Conservation (phyloP, 2,329 filamentous ascomycete genomes). For the Helotiales sp. region DNA sequence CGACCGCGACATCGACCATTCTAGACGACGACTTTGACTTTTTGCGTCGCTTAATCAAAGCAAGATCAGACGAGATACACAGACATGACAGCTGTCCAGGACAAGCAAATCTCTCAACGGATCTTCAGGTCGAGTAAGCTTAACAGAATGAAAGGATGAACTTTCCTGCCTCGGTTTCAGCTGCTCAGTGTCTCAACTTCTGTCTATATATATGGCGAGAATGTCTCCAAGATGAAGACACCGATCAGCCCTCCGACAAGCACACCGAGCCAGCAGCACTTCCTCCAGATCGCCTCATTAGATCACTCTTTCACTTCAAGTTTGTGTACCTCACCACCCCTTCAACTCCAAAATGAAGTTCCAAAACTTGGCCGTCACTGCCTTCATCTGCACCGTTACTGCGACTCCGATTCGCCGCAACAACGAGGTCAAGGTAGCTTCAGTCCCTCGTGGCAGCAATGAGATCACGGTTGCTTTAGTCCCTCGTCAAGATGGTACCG, state of each 20-base stretch:
- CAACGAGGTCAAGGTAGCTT: not conserved
- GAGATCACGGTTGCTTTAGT: too few relatives aligned
- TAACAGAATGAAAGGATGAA: not conserved
- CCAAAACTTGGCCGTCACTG: not conserved
- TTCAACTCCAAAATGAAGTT: conserved; percentile 7
- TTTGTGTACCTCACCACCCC: not conserved
- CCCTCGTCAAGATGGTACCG: not conserved
- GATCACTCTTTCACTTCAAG: not conserved
- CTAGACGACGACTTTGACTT: too few relatives aligned
- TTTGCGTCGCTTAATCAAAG: too few relatives aligned
- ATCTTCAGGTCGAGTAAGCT: not conserved
- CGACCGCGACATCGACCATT: too few relatives aligned
- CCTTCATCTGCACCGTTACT: not conserved
- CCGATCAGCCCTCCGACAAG: not conserved
- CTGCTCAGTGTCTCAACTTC: not conserved
- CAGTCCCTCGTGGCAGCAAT: too few relatives aligned
- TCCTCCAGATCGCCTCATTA: not conserved
- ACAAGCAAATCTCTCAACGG: too few relatives aligned
- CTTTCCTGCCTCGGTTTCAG: not conserved
- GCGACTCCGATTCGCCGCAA: not conserved
- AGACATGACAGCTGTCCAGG: too few relatives aligned
- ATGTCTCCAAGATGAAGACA: not conserved
- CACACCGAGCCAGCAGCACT: too few relatives aligned
- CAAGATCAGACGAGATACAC: too few relatives aligned
- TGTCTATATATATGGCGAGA: not conserved